phyloP scores from a whole-genome alignment of 176 grass and related monocot genomes.

The Leersia perrieri region DNA sequence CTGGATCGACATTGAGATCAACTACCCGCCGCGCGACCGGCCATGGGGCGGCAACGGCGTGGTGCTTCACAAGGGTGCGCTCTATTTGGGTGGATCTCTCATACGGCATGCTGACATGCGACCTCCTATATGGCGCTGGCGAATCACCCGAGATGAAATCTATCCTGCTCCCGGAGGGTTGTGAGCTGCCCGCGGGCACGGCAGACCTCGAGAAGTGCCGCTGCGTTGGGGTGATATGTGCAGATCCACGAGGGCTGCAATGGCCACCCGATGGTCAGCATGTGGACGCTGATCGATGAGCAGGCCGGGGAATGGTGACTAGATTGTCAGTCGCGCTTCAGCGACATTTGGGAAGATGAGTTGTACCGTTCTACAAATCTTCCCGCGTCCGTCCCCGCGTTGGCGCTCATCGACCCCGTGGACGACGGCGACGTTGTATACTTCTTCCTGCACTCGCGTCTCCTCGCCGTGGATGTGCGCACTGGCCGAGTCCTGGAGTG shows the following conservation, averaged over 20 bases:
- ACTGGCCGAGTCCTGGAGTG: background rate
- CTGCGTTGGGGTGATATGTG: constrained; percentile 4
- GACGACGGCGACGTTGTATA: background rate
- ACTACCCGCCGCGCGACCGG: too few relatives aligned
- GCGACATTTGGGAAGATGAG: background rate
- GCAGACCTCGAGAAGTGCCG: background rate
- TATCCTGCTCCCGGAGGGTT: background rate
- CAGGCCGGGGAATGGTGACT: background rate
- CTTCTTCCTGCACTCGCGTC: background rate
- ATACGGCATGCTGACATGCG: background rate
- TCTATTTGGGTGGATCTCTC: constrained; percentile 18
- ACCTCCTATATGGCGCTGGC: background rate
- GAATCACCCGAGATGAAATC: background rate
- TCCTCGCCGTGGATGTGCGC: background rate
- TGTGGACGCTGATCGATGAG: constrained; percentile 6
- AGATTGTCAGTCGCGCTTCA: background rate
- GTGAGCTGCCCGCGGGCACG: background rate
- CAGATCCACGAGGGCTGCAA: background rate
- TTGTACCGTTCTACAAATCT: background rate
- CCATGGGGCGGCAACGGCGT: too few relatives aligned
- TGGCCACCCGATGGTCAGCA: background rate
- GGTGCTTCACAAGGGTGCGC: background rate
- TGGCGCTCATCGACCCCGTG: background rate
- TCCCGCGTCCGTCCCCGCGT: background rate
- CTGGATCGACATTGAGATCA: too few relatives aligned